Base-by-base conservation (phyloP, 1,139 yeast species). In the Taphrina pruni region DNA sequence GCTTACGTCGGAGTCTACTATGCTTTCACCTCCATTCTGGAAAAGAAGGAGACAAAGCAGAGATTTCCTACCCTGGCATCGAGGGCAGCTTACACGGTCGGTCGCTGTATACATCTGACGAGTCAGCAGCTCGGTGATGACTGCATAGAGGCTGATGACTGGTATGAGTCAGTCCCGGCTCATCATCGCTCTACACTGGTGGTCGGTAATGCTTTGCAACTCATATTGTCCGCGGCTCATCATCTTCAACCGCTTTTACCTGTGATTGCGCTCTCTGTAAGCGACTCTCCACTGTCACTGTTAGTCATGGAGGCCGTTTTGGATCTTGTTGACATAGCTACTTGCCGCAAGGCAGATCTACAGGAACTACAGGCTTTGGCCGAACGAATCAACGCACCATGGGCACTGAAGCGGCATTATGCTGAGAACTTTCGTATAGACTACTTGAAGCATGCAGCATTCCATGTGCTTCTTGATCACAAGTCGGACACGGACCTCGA, bases 131-230 rank as follows among this genome's bases (percentile, higher is more conserved):
- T 54, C 5, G 46, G 60, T 9, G 54, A 26, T 11, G 45, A 45
- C 5, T 46, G 45, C 9, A 52, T 65, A 32, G 69, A 65, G 4
- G 51, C 57, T 6, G 69, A 65, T 38, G 69, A 65, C 20, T 65
- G 69, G 69, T 65, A 65, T 43, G 69, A 65, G 32, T 21, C 65
- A 6, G 48, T 50, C 11, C 69, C 69, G 4, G 65, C 55, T 8
- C 65, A 65, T 20, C 46, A 36, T 26, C 52, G 65, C 11, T 35
- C 65, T 7, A 35, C 65, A 11, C 8, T 50, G 41, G 50, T 58
- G 36, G 43, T 65, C 11, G 69, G 69, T 1, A 65, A 65, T 36
- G 69, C 69, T n/a, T 14, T 38, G n/a, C 67, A 64, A 46, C 55
- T 48, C 52, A n/a, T 64, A 8, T 6, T 55, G 7, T 32, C 61